Evolutionary conservation across 768 basidiomycete genomes (phyloP).

Genomic region (Clitopilus hobsonii): DNA sequence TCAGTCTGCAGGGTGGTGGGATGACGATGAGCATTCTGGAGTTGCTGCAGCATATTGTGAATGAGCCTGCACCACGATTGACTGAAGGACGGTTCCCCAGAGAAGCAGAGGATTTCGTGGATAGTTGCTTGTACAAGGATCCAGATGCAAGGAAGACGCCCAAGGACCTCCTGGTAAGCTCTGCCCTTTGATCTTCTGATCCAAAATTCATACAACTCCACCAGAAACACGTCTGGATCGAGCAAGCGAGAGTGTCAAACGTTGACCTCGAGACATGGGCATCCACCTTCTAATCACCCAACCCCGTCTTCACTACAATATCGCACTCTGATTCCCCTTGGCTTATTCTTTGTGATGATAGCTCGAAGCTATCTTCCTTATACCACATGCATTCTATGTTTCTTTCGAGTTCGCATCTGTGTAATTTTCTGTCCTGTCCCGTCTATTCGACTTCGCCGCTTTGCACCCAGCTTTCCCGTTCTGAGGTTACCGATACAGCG

Average conservation of each 20-base stretch:
- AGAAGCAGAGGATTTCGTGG: constrained; percentile 81
- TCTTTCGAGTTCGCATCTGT: not conserved
- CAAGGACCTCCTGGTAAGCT: constrained; percentile 76
- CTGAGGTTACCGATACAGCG: too few relatives aligned
- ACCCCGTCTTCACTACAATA: too few relatives aligned
- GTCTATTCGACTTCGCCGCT: too few relatives aligned
- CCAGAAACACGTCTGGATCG: constrained; percentile 76
- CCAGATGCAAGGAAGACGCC: constrained; percentile 80
- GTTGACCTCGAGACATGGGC: constrained; percentile 82
- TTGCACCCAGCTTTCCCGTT: too few relatives aligned
- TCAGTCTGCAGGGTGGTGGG: constrained; percentile 88
- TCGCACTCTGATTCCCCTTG: not conserved
- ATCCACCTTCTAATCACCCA: constrained; percentile 53
- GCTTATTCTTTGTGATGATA: not conserved
- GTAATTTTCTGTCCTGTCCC: not conserved
- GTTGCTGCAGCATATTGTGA: constrained; percentile 95
- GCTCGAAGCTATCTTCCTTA: not conserved
- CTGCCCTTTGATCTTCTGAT: not conserved
- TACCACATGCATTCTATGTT: not conserved
- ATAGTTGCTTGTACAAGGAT: constrained; percentile 89
- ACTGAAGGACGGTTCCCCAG: constrained; percentile 66
- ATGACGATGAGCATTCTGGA: constrained; percentile 99
- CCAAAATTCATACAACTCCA: not conserved
- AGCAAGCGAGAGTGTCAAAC: constrained; percentile 49
- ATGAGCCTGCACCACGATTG: constrained; percentile 91